These are phyloP conservation scores for Neocucurbitaria cava DNA, from an alignment of 2,329 filamentous ascomycete species.

Conservation along the genomic window DNA sequence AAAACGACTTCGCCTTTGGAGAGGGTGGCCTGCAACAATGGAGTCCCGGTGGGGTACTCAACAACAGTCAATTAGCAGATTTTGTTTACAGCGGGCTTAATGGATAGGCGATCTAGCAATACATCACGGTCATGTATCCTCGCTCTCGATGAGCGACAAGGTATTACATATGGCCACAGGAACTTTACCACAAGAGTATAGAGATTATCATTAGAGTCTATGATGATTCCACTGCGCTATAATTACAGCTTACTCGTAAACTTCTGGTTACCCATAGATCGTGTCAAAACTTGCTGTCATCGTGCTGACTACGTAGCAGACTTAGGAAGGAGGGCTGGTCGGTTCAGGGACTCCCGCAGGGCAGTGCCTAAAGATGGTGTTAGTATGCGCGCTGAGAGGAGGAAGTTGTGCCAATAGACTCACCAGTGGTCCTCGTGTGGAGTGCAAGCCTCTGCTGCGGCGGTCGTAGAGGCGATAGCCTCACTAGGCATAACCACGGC, in stretches of 20 bases:
- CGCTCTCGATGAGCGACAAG: too few relatives aligned
- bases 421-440: conserved; percentile 34
- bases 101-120: background rate
- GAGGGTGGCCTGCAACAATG: conserved; percentile 34
- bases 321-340: conserved; percentile 26
- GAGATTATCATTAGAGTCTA: conserved; percentile 21
- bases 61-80: conserved; percentile 15
- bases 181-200: background rate
- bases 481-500: conserved; percentile 6
- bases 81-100: conserved; percentile 18
- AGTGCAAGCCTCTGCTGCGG: conserved; percentile 19
- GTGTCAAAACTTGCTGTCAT: background rate
- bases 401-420: background rate
- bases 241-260: too few relatives aligned
- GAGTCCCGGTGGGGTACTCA: conserved; percentile 25
- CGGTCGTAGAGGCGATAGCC: conserved; percentile 6
- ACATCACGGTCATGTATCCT: too few relatives aligned
- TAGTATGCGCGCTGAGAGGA: background rate
- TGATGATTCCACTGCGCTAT: too few relatives aligned
- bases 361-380: conserved; percentile 20
- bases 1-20: conserved; percentile 40
- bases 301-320: background rate
- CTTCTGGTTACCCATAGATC: too few relatives aligned
- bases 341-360: conserved; percentile 34
- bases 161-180: too few relatives aligned